Evolutionary conservation across 1,284 basidiomycete genomes (phyloP).

Genomic region (Sanghuangporus baumii): DNA sequence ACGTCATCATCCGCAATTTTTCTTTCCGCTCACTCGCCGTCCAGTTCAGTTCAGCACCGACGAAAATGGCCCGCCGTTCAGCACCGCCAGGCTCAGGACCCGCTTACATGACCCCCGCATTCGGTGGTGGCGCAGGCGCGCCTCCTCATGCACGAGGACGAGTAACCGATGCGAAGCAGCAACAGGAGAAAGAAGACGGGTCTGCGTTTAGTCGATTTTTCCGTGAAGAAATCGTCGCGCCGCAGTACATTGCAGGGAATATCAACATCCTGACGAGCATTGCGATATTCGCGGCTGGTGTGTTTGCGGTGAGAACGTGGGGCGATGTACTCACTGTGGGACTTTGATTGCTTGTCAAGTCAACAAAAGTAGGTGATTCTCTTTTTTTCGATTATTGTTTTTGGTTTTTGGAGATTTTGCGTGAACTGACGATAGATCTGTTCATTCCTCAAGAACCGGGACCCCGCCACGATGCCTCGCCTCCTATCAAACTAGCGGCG

Average conservation of each 20-base stretch:
- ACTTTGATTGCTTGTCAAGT: slow-evolving; percentile 23
- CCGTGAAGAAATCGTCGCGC: slow-evolving; percentile 59
- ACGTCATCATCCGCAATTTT: background rate
- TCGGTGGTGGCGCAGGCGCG: slow-evolving; percentile 19
- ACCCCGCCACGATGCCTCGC: background rate
- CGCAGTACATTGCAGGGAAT: slow-evolving; percentile 69
- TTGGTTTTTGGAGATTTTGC: background rate
- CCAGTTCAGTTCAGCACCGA: background rate
- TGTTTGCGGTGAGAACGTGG: slow-evolving; percentile 60
- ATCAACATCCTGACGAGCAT: slow-evolving; percentile 60
- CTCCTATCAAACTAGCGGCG: too few relatives aligned
- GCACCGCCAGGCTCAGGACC: slow-evolving; percentile 48
- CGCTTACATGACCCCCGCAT: slow-evolving; percentile 45
- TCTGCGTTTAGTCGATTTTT: slow-evolving; percentile 53
- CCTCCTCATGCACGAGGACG: slow-evolving; percentile 24
- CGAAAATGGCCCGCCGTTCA: slow-evolving; percentile 60
- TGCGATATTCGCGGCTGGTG: slow-evolving; percentile 59
- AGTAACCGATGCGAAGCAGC: slow-evolving; percentile 18
- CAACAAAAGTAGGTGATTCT: background rate
- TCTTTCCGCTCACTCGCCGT: background rate
- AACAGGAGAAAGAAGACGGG: slow-evolving; percentile 48
- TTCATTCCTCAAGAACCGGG: background rate
- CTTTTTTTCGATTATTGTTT: background rate
- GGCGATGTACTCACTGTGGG: slow-evolving; percentile 66
- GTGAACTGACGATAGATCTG: background rate